phyloP scores from a whole-genome alignment of 306 rosid species.

The Prunus davidiana region DNA sequence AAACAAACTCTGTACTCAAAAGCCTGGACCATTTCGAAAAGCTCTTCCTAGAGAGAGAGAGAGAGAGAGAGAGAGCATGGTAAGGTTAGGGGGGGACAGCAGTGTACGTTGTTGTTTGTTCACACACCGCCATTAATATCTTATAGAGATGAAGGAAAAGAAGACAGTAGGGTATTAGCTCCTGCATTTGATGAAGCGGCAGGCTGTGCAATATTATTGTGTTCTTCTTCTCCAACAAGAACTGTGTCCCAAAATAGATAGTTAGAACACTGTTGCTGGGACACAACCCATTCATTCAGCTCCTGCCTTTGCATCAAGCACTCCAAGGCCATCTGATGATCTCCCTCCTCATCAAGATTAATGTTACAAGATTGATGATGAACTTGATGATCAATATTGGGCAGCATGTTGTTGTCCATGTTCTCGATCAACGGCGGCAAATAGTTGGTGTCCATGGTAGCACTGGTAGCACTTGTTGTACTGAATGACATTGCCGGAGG shows the following conservation, averaged over 20 bases:
- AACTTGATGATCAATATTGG: constrained; percentile 4
- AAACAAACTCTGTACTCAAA: constrained; percentile 32
- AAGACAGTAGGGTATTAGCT: constrained; percentile 34
- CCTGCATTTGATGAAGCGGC: constrained; percentile 48
- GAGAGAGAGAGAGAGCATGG: background rate
- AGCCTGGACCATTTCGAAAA: constrained; percentile 40
- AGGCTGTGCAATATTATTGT: constrained; percentile 31
- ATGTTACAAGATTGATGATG: constrained; percentile 36
- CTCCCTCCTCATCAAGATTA: constrained; percentile 63
- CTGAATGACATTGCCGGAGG: constrained; percentile 24
- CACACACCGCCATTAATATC: constrained; percentile 21
- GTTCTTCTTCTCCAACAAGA: constrained; percentile 52
- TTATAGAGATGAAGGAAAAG: constrained; percentile 74
- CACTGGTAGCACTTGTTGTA: constrained; percentile 11
- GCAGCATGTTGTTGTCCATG: constrained; percentile 53
- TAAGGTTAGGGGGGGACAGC: constrained; percentile 5
- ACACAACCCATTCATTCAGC: constrained; percentile 69
- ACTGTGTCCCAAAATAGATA: constrained; percentile 79
- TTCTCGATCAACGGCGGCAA: constrained; percentile 82
- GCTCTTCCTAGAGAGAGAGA: constrained; percentile 27
- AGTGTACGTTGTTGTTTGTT: background rate
- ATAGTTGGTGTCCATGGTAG: constrained; percentile 35
- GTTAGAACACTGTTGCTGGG: constrained; percentile 66
- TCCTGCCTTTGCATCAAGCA: constrained; percentile 62
- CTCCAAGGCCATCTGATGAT: constrained; percentile 43